Evolutionary conservation across 2,329 filamentous ascomycete genomes (phyloP).

Genomic region (Didymella keratinophila): DNA sequence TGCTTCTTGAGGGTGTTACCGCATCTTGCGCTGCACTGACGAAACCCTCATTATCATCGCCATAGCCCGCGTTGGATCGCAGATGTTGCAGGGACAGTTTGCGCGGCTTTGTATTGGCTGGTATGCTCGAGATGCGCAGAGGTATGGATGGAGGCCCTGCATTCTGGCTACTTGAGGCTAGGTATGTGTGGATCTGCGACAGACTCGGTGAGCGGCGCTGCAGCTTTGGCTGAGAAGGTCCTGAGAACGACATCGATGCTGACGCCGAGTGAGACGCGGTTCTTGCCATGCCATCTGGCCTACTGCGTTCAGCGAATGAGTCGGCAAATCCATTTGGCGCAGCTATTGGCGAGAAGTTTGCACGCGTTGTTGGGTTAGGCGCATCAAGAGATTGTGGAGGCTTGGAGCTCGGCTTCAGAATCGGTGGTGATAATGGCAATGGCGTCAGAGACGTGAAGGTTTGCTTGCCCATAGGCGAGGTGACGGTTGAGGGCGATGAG

Average conservation of each 20-base stretch:
- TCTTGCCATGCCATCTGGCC: constrained; percentile 2
- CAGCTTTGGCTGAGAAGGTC: constrained; percentile 15
- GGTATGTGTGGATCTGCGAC: constrained; percentile 29
- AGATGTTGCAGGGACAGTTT: constrained; percentile 43
- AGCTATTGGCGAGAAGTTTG: constrained; percentile 37
- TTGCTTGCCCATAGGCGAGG: constrained; percentile 30
- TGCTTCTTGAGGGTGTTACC: constrained; percentile 18
- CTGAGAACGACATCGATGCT: constrained; percentile 26
- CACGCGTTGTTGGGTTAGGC: constrained; percentile 44
- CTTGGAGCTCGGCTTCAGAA: constrained; percentile 44
- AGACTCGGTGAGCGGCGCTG: constrained; percentile 34
- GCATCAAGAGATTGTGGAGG: constrained; percentile 43
- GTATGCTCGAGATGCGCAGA: constrained; percentile 47
- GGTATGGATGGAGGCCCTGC: constrained; percentile 42
- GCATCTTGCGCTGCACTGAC: constrained; percentile 11
- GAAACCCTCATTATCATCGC: constrained; percentile 30
- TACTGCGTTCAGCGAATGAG: constrained; percentile 20
- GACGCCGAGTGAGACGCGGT: constrained; percentile 32
- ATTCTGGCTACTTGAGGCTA: constrained; percentile 24
- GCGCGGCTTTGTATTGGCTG: constrained; percentile 41
- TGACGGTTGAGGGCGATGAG: constrained; percentile 36
- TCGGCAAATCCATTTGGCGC: constrained; percentile 25
- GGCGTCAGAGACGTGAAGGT: constrained; percentile 37
- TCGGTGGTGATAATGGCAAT: constrained; percentile 46
- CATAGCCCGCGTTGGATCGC: constrained; percentile 14